Evolutionary conservation across 495 filamentous ascomycete species (phyloP), one percentile per base, ranked within the genome.

Genomic region (Rostrohypoxylon terebratum): DNA sequence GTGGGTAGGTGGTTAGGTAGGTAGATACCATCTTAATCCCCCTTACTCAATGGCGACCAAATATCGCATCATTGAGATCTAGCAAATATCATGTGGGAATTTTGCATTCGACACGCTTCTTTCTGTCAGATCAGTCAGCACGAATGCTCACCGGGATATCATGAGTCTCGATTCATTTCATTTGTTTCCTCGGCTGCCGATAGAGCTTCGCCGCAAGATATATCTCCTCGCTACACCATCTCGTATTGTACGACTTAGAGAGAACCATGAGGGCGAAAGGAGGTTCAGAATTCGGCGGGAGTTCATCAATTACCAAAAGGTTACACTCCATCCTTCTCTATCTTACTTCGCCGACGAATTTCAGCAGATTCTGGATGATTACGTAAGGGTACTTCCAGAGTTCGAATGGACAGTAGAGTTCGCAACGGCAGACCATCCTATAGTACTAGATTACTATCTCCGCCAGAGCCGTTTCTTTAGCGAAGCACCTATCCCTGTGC

Each of bases 401-500:
- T 28, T 28, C 28, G n/a, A n/a, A n/a, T n/a, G n/a, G n/a, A n/a
- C n/a, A n/a, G n/a, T n/a, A n/a, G n/a, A n/a, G 4, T 34, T 34
- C 33, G 8, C 33, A 8, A 34, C 33, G 3, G 4, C 33, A 34
- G 4, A 8, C 8, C 33, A 34, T 34, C 36, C 57, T 58, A 18
- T 33, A 36, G 4, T 34, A 1, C 57, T 59, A 1, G 48, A 47
- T 28, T 14, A 28, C 3, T 53, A 63, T 21, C 50, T 63, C 18
- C 51, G 59, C 31, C 44, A 63, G 28, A 42, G 9, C 18, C n/a
- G 14, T 11, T 16, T 74, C 11, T 67, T 44, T 44, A 74, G 72
- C 42, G n/a, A 25, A 38, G 72, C 68, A 4, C 72, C 68, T 13
- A 64, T 74, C 23, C 72, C 72, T 4, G 20, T 63, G 42, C 68